Conservation (phyloP, 1,284 basidiomycete genomes). For the Ceratobasidium sp. region DNA sequence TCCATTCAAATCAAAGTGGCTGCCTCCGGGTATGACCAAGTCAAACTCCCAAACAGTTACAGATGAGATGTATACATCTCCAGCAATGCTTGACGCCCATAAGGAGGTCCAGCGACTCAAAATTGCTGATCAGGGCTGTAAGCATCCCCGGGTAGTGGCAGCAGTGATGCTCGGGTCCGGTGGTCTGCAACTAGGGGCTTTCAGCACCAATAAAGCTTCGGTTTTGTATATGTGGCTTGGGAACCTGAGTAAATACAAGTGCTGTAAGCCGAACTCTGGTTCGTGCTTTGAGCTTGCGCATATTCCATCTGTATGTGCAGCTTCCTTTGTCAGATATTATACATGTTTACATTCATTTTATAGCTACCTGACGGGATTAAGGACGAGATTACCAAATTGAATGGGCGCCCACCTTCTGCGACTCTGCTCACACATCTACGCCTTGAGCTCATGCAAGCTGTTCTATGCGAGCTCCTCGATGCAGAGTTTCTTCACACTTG, state of each 20-base stretch:
- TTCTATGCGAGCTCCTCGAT: conserved; percentile 55
- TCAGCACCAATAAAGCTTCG: conserved; percentile 56
- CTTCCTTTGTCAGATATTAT: neutral
- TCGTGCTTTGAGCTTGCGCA: conserved; percentile 55
- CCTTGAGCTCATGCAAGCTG: conserved; percentile 56
- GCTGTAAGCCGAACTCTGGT: conserved; percentile 51
- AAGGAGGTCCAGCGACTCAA: conserved; percentile 19
- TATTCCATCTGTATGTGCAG: conserved; percentile 54
- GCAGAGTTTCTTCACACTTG: conserved; percentile 56
- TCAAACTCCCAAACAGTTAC: neutral
- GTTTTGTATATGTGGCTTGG: conserved; percentile 56
- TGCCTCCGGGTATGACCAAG: conserved; percentile 1
- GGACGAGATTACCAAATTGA: conserved; percentile 7
- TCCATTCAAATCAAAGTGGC: neutral
- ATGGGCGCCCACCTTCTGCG: conserved; percentile 28
- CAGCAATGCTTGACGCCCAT: conserved; percentile 14
- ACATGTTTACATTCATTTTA: neutral
- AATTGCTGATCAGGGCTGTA: conserved; percentile 49
- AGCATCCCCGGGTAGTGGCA: conserved; percentile 52
- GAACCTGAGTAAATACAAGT: conserved; percentile 56
- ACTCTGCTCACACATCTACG: conserved; percentile 53
- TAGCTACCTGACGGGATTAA: conserved; percentile 23
- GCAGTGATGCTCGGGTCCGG: conserved; percentile 59
- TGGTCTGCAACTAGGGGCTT: conserved; percentile 56
- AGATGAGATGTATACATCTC: conserved; percentile 17